These are phyloP conservation scores for Nakaseomyces nivariensis DNA, from an alignment of 1,139 yeast genomes.

Conservation along the genomic window DNA sequence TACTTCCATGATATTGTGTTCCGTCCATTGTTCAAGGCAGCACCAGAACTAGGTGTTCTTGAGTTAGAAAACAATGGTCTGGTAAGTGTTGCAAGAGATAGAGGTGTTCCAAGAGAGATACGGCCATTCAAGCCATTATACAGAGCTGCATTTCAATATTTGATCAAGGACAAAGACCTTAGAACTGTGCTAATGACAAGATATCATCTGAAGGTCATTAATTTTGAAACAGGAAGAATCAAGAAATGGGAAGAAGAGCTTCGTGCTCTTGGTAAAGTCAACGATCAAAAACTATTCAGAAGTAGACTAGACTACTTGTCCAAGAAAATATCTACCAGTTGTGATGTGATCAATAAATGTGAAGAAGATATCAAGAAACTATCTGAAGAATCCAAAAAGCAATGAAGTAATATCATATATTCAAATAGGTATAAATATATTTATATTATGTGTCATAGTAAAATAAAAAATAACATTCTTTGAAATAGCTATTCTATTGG, in stretches of 20 bases:
- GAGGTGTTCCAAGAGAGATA: constrained; percentile 62
- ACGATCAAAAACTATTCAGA: constrained; percentile 43
- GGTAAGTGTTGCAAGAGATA: constrained; percentile 55
- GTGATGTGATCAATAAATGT: constrained; percentile 38
- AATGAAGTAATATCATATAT: not conserved
- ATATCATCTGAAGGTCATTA: constrained; percentile 44
- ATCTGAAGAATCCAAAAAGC: constrained; percentile 9
- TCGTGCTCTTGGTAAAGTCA: constrained; percentile 41
- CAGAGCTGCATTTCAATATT: constrained; percentile 64
- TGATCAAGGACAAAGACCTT: constrained; percentile 49
- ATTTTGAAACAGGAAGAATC: constrained; percentile 56
- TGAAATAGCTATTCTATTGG: not conserved
- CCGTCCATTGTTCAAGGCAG: constrained; percentile 55
- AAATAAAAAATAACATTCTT: not conserved
- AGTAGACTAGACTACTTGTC: constrained; percentile 57
- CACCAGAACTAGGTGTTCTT: constrained; percentile 46
- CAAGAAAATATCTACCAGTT: constrained; percentile 51
- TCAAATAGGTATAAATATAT: no score
- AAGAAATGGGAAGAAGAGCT: constrained; percentile 62
- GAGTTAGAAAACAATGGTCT: constrained; percentile 75
- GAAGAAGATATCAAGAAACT: constrained; percentile 32
- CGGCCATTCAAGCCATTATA: constrained; percentile 78
- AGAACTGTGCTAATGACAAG: constrained; percentile 56
- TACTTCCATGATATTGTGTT: constrained; percentile 44
- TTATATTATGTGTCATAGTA: no score